A percentile compares a stretch with the other conserved stretches of the same genome.
Conservation (phyloP, 2,329 filamentous ascomycete genomes). For the Monilinia aucupariae region DNA sequence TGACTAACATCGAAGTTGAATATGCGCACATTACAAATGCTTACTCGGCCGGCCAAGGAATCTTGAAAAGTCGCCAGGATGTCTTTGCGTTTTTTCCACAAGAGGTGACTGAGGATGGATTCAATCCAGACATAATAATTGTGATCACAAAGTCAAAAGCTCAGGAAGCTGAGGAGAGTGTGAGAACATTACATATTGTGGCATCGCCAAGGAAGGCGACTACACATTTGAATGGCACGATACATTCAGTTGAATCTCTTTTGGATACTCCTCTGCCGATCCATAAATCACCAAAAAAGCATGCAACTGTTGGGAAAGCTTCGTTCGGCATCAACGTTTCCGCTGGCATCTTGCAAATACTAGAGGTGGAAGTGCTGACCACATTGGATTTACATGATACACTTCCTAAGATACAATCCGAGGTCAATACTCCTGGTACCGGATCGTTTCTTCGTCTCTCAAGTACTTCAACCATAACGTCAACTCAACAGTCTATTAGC, state of each 20-base stretch:
- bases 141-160: slow-evolving; percentile 36
- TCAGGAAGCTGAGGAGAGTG: neutral
- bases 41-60: slow-evolving; percentile 33
- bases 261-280: slow-evolving; percentile 27
- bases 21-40: slow-evolving; percentile 34
- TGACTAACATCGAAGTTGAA: slow-evolving; percentile 34
- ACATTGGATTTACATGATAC: slow-evolving; percentile 60
- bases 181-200: slow-evolving; percentile 32
- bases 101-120: slow-evolving; percentile 40
- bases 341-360: slow-evolving; percentile 58
- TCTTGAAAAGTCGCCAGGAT: slow-evolving; percentile 48
- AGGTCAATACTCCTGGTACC: slow-evolving; percentile 46
- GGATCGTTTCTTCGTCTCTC: slow-evolving; percentile 63
- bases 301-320: slow-evolving; percentile 13
- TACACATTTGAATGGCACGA: slow-evolving; percentile 20
- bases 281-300: slow-evolving; percentile 13
- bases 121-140: slow-evolving; percentile 50
- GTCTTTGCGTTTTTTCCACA: slow-evolving; percentile 48
- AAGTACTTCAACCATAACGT: slow-evolving; percentile 58
- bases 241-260: slow-evolving; percentile 32
- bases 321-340: slow-evolving; percentile 55
- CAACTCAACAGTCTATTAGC: slow-evolving; percentile 50
- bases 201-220: slow-evolving; percentile 29
- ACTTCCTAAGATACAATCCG: slow-evolving; percentile 55
- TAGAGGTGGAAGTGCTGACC: slow-evolving; percentile 48